A percentile compares a stretch with the other conserved stretches of the same genome.
These are phyloP conservation scores for Blumeria graminis DNA, from an alignment of 2,329 filamentous ascomycete genomes.

Conservation along the genomic window DNA sequence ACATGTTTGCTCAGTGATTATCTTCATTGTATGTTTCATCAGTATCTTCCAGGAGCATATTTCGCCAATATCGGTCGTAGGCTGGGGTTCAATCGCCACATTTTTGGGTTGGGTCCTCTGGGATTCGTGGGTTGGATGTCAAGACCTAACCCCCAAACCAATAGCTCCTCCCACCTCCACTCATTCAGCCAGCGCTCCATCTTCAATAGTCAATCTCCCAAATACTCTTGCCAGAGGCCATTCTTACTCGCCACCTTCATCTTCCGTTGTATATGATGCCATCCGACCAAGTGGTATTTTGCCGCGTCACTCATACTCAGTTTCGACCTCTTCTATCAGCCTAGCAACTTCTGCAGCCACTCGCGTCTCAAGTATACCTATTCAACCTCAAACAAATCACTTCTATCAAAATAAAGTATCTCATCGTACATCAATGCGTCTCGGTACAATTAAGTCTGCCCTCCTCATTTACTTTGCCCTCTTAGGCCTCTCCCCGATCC, in stretches of 20 bases:
- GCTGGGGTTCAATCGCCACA: conserved; percentile 61
- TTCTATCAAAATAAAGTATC: conserved; percentile 8
- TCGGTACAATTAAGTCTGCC: conserved; percentile 78
- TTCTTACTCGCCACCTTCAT: conserved; percentile 3
- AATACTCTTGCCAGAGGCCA: conserved; percentile 9
- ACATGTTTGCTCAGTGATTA: conserved; percentile 81
- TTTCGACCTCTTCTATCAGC: conserved; percentile 30
- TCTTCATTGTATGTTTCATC: conserved; percentile 85
- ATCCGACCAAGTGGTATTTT: background rate
- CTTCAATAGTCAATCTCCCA: conserved; percentile 9
- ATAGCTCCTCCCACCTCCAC: conserved; percentile 5
- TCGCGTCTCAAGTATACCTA: conserved; percentile 9
- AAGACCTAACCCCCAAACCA: conserved; percentile 19
- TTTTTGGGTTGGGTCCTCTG: conserved; percentile 74
- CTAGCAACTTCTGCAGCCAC: conserved; percentile 15
- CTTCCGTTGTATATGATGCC: background rate
- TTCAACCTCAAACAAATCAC: conserved; percentile 7
- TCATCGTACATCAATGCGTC: conserved; percentile 28
- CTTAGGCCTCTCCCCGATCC: conserved; percentile 75
- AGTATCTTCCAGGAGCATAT: conserved; percentile 71
- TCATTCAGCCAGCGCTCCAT: conserved; percentile 2
- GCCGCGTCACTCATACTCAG: conserved; percentile 22
- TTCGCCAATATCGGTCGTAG: conserved; percentile 73
- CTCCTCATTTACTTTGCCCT: conserved; percentile 82
- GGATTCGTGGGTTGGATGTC: conserved; percentile 70